Percentiles rank a stretch among this genome's conserved stretches.
These are phyloP conservation scores for Ocimum tenuiflorum DNA, from an alignment of 257 asterid species.

Conservation along the genomic window DNA sequence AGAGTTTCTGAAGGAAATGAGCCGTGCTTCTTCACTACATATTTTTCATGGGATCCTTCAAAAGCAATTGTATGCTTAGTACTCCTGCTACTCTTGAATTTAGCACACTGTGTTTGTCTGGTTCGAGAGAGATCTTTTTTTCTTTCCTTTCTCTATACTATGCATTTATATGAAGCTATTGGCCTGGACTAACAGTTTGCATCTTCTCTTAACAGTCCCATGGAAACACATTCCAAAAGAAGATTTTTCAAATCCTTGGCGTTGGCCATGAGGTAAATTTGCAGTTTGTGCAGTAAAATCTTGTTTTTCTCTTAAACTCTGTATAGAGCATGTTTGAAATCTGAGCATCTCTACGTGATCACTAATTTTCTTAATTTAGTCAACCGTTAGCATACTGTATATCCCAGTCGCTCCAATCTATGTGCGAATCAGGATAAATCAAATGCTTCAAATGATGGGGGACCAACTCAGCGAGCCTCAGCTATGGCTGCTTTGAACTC, in stretches of 20 bases:
- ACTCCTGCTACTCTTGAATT: not conserved
- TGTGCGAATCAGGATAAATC: conserved; percentile 49
- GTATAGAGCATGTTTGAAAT: too few relatives aligned
- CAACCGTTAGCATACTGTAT: too few relatives aligned
- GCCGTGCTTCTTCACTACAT: conserved; percentile 88
- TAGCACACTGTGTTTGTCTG: not conserved
- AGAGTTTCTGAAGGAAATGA: conserved; percentile 88
- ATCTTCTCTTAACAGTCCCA: conserved; percentile 47
- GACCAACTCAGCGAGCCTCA: conserved; percentile 96
- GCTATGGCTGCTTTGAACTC: conserved; percentile 95
- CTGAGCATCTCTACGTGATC: too few relatives aligned
- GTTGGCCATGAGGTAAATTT: conserved; percentile 70
- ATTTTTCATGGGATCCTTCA: conserved; percentile 91
- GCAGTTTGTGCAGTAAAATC: not conserved
- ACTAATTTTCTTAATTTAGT: too few relatives aligned
- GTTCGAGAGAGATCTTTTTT: not conserved
- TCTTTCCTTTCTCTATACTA: not conserved
- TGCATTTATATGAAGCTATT: not conserved
- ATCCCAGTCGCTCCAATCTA: conserved; percentile 3
- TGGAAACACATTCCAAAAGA: conserved; percentile 97
- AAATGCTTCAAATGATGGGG: conserved; percentile 56
- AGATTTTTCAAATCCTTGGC: conserved; percentile 75
- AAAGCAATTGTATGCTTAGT: conserved; percentile 66
- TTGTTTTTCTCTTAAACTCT: too few relatives aligned
- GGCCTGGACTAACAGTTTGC: not conserved